A percentile compares a stretch with the other conserved stretches of the same genome.
Conservation (phyloP, 2,329 filamentous ascomycete genomes). For the Verticillium albo-atrum region DNA sequence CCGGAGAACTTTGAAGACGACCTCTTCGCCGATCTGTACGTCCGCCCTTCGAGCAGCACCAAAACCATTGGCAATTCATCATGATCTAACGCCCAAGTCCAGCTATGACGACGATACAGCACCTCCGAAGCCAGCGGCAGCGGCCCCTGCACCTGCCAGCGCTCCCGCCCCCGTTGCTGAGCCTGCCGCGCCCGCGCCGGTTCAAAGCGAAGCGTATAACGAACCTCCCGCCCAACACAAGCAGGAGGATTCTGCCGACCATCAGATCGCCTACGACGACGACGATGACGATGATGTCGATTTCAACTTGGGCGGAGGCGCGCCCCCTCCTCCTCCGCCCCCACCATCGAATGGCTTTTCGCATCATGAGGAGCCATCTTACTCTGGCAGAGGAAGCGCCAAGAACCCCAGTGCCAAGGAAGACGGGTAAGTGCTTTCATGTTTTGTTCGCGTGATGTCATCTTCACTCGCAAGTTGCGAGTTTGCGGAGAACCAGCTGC, state of each 20-base stretch:
- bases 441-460: slow-evolving; percentile 14
- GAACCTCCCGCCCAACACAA: slow-evolving; percentile 21
- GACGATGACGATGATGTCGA: slow-evolving; percentile 55
- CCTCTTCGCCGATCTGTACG: slow-evolving; percentile 93
- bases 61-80: background rate
- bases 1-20: slow-evolving; percentile 83
- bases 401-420: slow-evolving; percentile 73
- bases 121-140: slow-evolving; percentile 34
- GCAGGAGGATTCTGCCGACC: slow-evolving; percentile 23
- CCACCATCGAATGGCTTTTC: slow-evolving; percentile 7
- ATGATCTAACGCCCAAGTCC: background rate
- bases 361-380: slow-evolving; percentile 25
- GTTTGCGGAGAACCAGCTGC: background rate
- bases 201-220: slow-evolving; percentile 24
- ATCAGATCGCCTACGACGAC: slow-evolving; percentile 27
- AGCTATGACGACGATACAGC: slow-evolving; percentile 66
- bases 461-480: background rate
- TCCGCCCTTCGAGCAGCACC: slow-evolving; percentile 15
- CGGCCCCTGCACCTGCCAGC: slow-evolving; percentile 17
- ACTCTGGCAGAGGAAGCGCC: slow-evolving; percentile 19
- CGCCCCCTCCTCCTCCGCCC: background rate
- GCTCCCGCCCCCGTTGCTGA: slow-evolving; percentile 26
- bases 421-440: slow-evolving; percentile 68
- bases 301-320: slow-evolving; percentile 44
- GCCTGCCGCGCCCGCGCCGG: slow-evolving; percentile 22